Evolutionary conservation across 2,329 filamentous ascomycete genomes (phyloP).

Genomic region (Fonsecaea nubica): DNA sequence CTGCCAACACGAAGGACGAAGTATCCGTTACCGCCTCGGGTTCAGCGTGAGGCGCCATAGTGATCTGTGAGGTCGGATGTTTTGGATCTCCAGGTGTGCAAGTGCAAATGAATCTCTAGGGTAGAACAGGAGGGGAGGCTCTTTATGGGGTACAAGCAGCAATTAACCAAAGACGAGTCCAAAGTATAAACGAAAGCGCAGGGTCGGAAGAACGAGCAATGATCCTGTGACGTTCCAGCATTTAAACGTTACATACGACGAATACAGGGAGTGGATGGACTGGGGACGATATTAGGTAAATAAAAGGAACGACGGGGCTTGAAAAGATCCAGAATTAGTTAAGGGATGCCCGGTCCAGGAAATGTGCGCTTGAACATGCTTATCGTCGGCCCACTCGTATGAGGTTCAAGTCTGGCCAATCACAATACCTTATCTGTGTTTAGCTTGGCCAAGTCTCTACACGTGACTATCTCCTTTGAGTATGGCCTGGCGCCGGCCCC

Average conservation of each 20-base stretch:
- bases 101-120: not conserved
- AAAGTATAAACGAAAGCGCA: not conserved
- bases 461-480: constrained; percentile 1
- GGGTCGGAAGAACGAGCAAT: not conserved
- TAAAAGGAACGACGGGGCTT: constrained; percentile 6
- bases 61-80: not conserved
- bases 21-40: constrained; percentile 48
- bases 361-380: constrained; percentile 27
- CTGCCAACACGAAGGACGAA: constrained; percentile 46
- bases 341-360: constrained; percentile 11
- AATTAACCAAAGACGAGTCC: not conserved
- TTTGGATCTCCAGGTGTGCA: not conserved
- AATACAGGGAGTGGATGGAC: constrained; percentile 16
- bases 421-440: not conserved
- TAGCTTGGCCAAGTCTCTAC: not conserved
- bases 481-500: not conserved
- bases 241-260: constrained; percentile 20
- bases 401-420: constrained; percentile 21
- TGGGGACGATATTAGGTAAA: constrained; percentile 18
- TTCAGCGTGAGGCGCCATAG: constrained; percentile 38
- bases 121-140: not conserved
- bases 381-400: constrained; percentile 12
- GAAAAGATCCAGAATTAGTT: not conserved
- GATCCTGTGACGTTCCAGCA: constrained; percentile 19
- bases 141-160: not conserved